Base-by-base conservation (phyloP, 495 filamentous ascomycete genomes). In the Aspergillus cavernicola region DNA sequence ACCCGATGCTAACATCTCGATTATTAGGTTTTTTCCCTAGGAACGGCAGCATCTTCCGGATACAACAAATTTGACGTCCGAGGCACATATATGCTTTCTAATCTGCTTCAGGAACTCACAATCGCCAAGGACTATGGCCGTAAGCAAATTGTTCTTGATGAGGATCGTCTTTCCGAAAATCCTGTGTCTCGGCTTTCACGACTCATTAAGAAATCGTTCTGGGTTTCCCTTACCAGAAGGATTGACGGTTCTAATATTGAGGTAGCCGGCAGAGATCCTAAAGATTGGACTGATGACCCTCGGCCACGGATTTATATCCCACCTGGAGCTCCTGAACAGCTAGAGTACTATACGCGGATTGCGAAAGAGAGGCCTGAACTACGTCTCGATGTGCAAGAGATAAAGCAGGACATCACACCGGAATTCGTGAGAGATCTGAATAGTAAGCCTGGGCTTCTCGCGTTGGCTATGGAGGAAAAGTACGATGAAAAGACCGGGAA, bases 81-180 rank as follows among this genome's bases (percentile, higher is more conserved):
- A 51, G 93, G 93, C 31, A 96, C 88, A 23, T 98, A 98, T 64
- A 89, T 93, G 84, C 81, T 97, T 18, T 95, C 92, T 18, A 97
- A 96, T 63, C 84, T 97, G 6, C 75, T 96, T 35, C 93, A 98
- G 67, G 93, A 97, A 69, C 78, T 98, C 43, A 90, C 87, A 6
- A 80, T 97, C 52, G 93, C 93, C 31, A 82, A 92, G 72, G 83
- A 90, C 59, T 89, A 86, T 64, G 90, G 89, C 51, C 83, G 87
- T 22, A 87, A 90, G 67, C 79, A 86, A 49, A 88, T 96, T 56
- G 78, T 96, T 32, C 83, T 98, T 18, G 90, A 97, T 60, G 88
- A 93, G 58, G 85, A 85, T 7, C 81, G 89, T 15, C 75, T 98
- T 31, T 91, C 87, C 60, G 93, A 98, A 73, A 95, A 96, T 61